phyloP scores from a whole-genome alignment of 495 filamentous ascomycete genomes.

The Penicillium odoratum region DNA sequence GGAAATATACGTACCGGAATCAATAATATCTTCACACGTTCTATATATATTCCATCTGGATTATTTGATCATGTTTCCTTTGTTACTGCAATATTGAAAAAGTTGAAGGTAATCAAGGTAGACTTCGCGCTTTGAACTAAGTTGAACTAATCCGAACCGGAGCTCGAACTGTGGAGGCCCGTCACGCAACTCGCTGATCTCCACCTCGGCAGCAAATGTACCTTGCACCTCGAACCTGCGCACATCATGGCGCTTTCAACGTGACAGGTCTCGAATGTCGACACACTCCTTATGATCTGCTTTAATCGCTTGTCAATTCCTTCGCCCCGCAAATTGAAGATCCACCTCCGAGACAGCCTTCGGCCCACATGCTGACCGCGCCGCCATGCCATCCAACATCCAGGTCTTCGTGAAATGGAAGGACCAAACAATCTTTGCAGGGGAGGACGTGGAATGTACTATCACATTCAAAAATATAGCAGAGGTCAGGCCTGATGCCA shows the following conservation, averaged over 20 bases:
- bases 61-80: not conserved
- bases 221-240: conserved; percentile 11
- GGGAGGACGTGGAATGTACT: conserved; percentile 88
- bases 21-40: not conserved
- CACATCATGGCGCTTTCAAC: conserved; percentile 22
- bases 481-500: conserved; percentile 32
- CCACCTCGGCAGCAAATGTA: conserved; percentile 20
- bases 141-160: not conserved
- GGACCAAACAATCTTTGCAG: conserved; percentile 88
- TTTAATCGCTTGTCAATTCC: conserved; percentile 12
- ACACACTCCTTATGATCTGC: conserved; percentile 14
- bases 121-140: not conserved
- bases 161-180: conserved; percentile 18
- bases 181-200: conserved; percentile 12
- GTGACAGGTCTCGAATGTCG: conserved; percentile 33
- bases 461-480: conserved; percentile 95
- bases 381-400: conserved; percentile 65
- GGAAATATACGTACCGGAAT: not conserved
- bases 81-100: not conserved
- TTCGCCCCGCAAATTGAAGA: conserved; percentile 9
- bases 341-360: not conserved
- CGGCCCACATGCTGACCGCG: conserved; percentile 39
- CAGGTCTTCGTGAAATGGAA: conserved; percentile 94
- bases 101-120: not conserved
- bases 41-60: not conserved